Conservation (phyloP, 805 yeast species). For the Starmerella apis region DNA sequence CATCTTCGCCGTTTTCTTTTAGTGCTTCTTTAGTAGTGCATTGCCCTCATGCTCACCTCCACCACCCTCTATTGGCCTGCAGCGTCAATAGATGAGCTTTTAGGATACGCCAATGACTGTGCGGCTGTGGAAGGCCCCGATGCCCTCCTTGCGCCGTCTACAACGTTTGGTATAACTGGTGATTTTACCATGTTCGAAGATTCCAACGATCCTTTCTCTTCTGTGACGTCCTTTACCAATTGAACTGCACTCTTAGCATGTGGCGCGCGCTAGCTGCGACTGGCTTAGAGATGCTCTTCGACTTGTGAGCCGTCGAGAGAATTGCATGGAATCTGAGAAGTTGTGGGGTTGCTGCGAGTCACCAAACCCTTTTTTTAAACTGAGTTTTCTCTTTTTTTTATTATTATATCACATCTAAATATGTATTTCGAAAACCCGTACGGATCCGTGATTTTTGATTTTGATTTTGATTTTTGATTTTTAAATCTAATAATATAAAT, state of each 20-base stretch:
- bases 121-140: constrained; percentile 25
- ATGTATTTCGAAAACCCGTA: no score
- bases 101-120: constrained; percentile 21
- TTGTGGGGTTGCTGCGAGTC: constrained; percentile 4
- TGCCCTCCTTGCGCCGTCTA: constrained; percentile 17
- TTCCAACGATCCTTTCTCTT: constrained; percentile 8
- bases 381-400: background rate
- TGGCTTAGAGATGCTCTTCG: constrained; percentile 12
- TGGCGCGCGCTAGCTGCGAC: constrained; percentile 27
- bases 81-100: constrained; percentile 30
- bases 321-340: background rate
- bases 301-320: background rate
- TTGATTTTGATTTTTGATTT: background rate
- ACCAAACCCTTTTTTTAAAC: background rate
- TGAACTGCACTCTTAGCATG: constrained; percentile 17
- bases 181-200: constrained; percentile 25
- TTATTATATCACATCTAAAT: background rate
- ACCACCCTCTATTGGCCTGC: constrained; percentile 25
- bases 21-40: no score
- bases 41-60: constrained; percentile 20
- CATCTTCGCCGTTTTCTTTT: no score
- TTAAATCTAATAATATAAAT: no score
- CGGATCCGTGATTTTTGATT: no score
- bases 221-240: constrained; percentile 2
- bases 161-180: constrained; percentile 23